A percentile compares a stretch with the other conserved stretches of the same genome.
These are phyloP conservation scores for Botrytis hyacinthi DNA, from an alignment of 2,329 filamentous ascomycete species.

Conservation along the genomic window DNA sequence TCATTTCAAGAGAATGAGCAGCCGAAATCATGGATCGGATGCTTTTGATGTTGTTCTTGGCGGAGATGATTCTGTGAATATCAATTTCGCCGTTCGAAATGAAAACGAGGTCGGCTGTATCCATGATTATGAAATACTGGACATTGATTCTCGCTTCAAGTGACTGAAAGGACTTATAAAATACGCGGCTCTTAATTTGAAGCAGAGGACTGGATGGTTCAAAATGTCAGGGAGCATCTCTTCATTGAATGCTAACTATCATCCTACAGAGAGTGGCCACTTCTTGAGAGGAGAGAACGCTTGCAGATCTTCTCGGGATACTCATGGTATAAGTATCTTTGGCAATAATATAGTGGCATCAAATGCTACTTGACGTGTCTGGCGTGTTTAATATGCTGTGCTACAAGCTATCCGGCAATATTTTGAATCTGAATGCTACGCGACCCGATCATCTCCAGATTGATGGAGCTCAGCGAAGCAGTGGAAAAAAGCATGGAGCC, in stretches of 20 bases:
- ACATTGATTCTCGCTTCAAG: constrained; percentile 31
- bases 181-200: constrained; percentile 29
- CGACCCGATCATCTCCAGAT: not conserved
- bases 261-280: not conserved
- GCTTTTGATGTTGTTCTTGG: constrained; percentile 31
- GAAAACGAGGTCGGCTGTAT: constrained; percentile 35
- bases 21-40: constrained; percentile 39
- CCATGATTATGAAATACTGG: constrained; percentile 36
- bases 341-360: not conserved
- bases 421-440: not conserved
- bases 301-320: not conserved
- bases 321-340: not conserved
- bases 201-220: not conserved
- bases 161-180: constrained; percentile 35
- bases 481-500: not conserved
- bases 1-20: constrained; percentile 30
- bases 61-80: constrained; percentile 25
- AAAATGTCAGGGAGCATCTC: not conserved
- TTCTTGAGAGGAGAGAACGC: not conserved
- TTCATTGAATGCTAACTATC: not conserved
- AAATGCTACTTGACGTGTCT: not conserved
- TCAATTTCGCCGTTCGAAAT: constrained; percentile 35
- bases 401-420: not conserved
- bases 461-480: not conserved
- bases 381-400: not conserved